Conservation (phyloP, 2,329 filamentous ascomycete species). For the Emericellopsis cladophorae region DNA sequence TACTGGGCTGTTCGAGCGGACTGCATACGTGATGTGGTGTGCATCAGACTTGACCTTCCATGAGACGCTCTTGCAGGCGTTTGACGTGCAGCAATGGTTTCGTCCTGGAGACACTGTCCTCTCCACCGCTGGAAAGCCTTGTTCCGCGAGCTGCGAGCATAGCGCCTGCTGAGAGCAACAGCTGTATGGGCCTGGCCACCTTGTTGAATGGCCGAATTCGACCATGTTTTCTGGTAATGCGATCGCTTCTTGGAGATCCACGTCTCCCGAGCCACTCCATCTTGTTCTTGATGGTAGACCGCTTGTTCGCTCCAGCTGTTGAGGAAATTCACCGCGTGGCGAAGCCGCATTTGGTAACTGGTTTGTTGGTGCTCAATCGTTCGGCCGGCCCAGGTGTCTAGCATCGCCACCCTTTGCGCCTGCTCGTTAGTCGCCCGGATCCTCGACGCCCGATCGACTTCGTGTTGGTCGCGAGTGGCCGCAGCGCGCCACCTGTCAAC, state of each 20-base stretch:
- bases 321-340: constrained; percentile 9
- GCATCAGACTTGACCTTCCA: not conserved
- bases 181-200: constrained; percentile 24
- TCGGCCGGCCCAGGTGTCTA: constrained; percentile 10
- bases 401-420: constrained; percentile 3
- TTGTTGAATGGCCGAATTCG: constrained; percentile 21
- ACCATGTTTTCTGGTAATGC: constrained; percentile 21
- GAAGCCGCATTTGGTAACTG: constrained; percentile 7
- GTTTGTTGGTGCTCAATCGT: constrained; percentile 7
- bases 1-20: constrained; percentile 8
- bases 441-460: constrained; percentile 7
- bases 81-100: not conserved
- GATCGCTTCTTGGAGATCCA: constrained; percentile 10
- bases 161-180: constrained; percentile 15
- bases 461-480: constrained; percentile 4
- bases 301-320: constrained; percentile 11
- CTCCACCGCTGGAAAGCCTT: constrained; percentile 19
- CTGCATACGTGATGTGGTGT: constrained; percentile 9
- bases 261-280: constrained; percentile 1
- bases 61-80: constrained; percentile 5
- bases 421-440: constrained; percentile 5
- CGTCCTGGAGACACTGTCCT: constrained; percentile 3
- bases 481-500: constrained; percentile 16
- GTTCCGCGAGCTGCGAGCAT: constrained; percentile 17
- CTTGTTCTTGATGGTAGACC: constrained; percentile 9